Conservation (phyloP, 2,329 filamentous ascomycete species). For the Alternaria gaisen region DNA sequence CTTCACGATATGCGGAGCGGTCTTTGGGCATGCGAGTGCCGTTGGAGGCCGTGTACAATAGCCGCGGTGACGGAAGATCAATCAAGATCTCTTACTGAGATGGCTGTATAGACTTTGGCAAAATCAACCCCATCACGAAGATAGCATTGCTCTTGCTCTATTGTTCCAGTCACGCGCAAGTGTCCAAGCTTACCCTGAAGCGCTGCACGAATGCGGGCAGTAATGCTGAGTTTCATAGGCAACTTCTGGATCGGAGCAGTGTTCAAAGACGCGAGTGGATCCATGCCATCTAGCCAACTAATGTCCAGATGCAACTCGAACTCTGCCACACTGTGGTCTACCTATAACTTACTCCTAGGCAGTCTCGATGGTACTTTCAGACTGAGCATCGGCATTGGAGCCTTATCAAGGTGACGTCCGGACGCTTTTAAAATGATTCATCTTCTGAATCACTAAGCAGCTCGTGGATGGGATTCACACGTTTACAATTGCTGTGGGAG, state of each 20-base stretch:
- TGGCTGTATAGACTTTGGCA: conserved; percentile 47
- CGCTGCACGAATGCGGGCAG: not conserved
- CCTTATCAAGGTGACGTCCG: no score
- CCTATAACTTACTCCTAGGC: not conserved
- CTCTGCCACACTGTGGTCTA: not conserved
- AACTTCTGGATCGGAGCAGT: no score
- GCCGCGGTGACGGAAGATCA: conserved; percentile 31
- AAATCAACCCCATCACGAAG: conserved; percentile 25
- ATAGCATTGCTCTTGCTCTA: not conserved
- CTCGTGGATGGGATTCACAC: no score
- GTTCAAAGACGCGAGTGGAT: not conserved
- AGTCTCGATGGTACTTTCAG: no score
- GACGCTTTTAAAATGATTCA: no score
- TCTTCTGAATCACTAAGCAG: no score
- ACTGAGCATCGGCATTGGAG: no score
- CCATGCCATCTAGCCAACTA: not conserved
- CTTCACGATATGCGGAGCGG: conserved; percentile 22
- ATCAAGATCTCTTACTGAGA: conserved; percentile 25
- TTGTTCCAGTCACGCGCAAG: not conserved
- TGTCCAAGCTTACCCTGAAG: not conserved
- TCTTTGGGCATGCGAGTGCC: conserved; percentile 25
- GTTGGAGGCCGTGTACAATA: conserved; percentile 49
- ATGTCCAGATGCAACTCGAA: not conserved
- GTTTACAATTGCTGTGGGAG: not conserved
- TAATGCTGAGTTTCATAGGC: no score